Base-by-base conservation (phyloP, 345 rosid species). In the Eucalyptus camaldulensis region DNA sequence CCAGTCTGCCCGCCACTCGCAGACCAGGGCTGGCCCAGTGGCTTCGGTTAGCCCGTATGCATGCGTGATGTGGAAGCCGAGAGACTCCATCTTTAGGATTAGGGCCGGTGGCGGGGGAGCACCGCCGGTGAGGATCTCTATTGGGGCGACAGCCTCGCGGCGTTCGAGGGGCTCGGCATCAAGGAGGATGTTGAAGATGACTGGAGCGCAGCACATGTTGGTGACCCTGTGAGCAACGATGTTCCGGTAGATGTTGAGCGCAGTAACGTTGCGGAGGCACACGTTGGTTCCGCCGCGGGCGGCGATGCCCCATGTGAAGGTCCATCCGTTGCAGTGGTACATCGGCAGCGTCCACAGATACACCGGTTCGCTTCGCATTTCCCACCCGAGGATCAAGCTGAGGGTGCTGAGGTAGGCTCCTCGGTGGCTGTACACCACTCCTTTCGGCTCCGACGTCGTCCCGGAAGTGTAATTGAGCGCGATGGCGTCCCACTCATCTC, bases 311-410 rank as follows among this genome's bases (percentile, higher is more conserved):
- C 99, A 97, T 1, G 98, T 91, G 91, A 95, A 95, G 19, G 95
- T 93, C 99, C 99, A 97, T 2, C 98, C 98, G 62, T 95, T 95
- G 86, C 97, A 95, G 87, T 97, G 98, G 88, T 93, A 95, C 96
- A 96, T 97, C 2, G 99, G 98, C 5, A 97, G 95, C 5, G 97
- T 90, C 98, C 98, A 97, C 0, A 97, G 90, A 72, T 95, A 97
- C 8, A 96, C 96, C 8, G 97, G 97, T 89, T 92, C 94, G 25
- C 15, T 86, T 47, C 93, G 94, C 97, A 96, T 95, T 90, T 95
- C 94, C 94, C 93, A 95, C 16, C 95, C 95, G n/a, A 95, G 87
- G 86, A 95, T 89, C 43, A 94, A 69, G 88, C 96, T 94, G 3
- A 94, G 91, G 8, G 95, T 92, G 90, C 96, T 96, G 1, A 97